Evolutionary conservation across 2,329 filamentous ascomycete species (phyloP), one percentile per base, ranked within the genome.

Genomic region (Hawksworthiomyces lignivorus): DNA sequence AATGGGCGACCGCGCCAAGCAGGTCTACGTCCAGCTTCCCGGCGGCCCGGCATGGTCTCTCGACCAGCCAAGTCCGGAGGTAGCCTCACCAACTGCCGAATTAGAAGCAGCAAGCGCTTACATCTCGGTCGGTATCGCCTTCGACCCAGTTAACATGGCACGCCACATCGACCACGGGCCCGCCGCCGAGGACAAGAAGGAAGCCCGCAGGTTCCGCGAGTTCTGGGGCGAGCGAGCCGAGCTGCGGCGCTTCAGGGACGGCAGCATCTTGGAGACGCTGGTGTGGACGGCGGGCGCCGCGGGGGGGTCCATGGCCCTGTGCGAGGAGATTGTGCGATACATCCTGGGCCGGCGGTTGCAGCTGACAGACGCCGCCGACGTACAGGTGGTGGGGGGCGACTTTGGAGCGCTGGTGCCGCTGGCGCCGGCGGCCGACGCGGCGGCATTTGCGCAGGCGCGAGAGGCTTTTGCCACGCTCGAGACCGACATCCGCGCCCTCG

Each of bases 211-310:
- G 24, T 98, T 96, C 60, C 84, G 87, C 27, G 77, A 82, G 26
- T 97, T 98, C 58, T 98, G 94, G 92, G 92, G 90, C 7, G 83
- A 90, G 9, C 94, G 92, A 59, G 78, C 92, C 2, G 92, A 98
- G 60, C 71, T 98, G 34, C 79, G 92, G 50, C 84, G 92, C 17
- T 98, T 98, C 69, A 94, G 89, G 54, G 88, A 97, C 55, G 92
- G 92, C 18, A 90, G 83, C 53, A 96, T 98, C 50, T 72, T 88
- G 8, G 94, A 98, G 61, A 95, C 86, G 55, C 69, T 97, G 22
- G 82, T 94, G 17, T 98, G 92, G 92, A 71, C 71, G 3, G 75
- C 80, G 50, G 40, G 40, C 12, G 72, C 71, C 2, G 75, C 80
- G 50, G 40, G 40, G 10, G 72, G 75, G 41, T 68, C 74, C 2